Base-by-base conservation (phyloP, 768 basidiomycete genomes). In the Piloderma croceum region DNA sequence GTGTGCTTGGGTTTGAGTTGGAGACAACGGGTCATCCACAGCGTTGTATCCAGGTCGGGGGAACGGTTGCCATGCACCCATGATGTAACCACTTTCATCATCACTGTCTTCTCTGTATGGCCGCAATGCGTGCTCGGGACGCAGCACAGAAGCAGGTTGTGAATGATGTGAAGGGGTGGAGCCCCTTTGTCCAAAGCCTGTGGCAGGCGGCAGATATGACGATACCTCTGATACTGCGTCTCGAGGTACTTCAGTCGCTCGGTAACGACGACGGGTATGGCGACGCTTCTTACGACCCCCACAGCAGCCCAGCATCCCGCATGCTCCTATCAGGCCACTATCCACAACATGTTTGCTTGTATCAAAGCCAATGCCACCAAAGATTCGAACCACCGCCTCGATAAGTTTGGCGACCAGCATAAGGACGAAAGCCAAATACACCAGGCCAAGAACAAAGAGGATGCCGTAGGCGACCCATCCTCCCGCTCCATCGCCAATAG, bases 401-500 rank as follows among this genome's bases (percentile, higher is more conserved):
- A 84, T 53, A 36, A 94, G 49, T 65, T 99, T 99, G 64, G 84
- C 78, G 25, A 85, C 38, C 29, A 97, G 76, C 73, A 96, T 86
- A 41, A 88, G 62, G 35, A 78, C 55, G 51, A 94, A 79, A n/a
- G 85, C 81, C 9, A 90, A 68, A 58, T 93, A 90, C 34, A 90
- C 81, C 43, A 97, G 71, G 9, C 76, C 76, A 21, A 89, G 68
- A 36, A 96, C 84, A 52, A 92, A 68, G 44, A 98, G 71, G 43
- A 98, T 83, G 50, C 90, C 88, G 60, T 94, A 97, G 10, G 92
- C 81, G 12, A 99, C 81, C 96, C 94, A 99, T 40, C 87, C 85
- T 13, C 79, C 79, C 13, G 92, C 81, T 19, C 83, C 80, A 36
- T 71, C 53, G 24, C 87, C 88, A 46, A 98, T 81, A 34, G 81